A percentile compares a stretch with the other conserved stretches of the same genome.
Conservation (phyloP, 257 asterid species). For the Salvia splendens region DNA sequence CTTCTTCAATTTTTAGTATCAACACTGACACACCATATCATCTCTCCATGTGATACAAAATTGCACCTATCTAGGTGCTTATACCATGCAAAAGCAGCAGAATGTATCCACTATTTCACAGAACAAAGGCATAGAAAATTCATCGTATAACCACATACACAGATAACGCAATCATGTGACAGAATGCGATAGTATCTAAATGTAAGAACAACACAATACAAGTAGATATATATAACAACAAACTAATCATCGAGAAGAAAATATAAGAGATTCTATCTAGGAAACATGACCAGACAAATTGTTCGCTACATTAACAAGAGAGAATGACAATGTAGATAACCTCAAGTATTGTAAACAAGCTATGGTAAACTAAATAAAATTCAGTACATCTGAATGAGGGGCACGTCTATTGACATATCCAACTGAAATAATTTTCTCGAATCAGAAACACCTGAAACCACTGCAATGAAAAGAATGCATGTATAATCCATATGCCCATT, state of each 20-base stretch:
- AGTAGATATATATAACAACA: background rate
- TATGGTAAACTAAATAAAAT: constrained; percentile 6
- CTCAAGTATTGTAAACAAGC: background rate
- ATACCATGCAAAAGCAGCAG: no score
- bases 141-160: background rate
- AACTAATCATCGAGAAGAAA: background rate
- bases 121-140: no score
- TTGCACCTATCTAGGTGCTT: no score
- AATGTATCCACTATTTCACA: no score
- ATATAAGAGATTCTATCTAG: constrained; percentile 6
- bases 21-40: no score
- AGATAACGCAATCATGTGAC: background rate
- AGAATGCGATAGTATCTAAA: background rate
- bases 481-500: background rate
- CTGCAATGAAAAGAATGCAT: constrained; percentile 16
- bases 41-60: no score
- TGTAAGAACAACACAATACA: background rate
- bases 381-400: constrained; percentile 2
- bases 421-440: constrained; percentile 21
- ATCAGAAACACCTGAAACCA: constrained; percentile 20
- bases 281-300: background rate
- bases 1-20: no score
- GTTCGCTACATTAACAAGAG: constrained; percentile 1
- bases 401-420: background rate
- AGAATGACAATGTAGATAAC: background rate